Evolutionary conservation across 495 filamentous ascomycete genomes (phyloP), one percentile per base, ranked within the genome.

Genomic region (Hyaloscypha hepaticicola): DNA sequence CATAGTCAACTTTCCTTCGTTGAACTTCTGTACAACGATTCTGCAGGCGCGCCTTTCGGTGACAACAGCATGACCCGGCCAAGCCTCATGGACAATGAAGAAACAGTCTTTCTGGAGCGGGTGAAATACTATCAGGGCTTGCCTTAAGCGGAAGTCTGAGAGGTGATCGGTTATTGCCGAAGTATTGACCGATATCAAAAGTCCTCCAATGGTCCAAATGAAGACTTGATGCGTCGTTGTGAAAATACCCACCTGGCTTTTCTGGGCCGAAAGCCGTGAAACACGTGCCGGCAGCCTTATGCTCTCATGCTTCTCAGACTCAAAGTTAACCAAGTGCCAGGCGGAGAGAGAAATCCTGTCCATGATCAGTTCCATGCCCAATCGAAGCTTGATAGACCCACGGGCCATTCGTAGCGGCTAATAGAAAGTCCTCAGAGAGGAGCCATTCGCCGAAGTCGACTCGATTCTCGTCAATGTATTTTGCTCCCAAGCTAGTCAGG

Each of bases 171-270:
- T 6, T 29, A 29, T 31, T 14, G 16, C 38, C 12, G 38, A 45
- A 45, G 8, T 58, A 52, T 57, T 27, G 11, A 57, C 25, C 19
- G 49, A n/a, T 52, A 12, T 51, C 25, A 69, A 50, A 14, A 50
- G 9, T 22, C 64, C 62, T 29, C 66, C 69, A 31, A 72, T 55
- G 19, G 38, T 55, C 66, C 69, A 72, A 14, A 69, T 58, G 1
- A 65, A 24, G 27, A 68, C 45, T 26, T 66, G 53, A n/a, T 51
- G 34, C n/a, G 50, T 16, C 1, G 22, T 24, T 7, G 60, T 67
- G 12, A 69, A 19, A 26, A 72, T 66, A 38, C 60, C 66, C 12
- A 69, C 64, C 22, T 63, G 33, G 25, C 65, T 56, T 1, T 58
- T 11, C 8, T 14, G 28, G 9, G 55, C 64, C 9, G 63, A 65